Base-by-base conservation (phyloP, 2,329 filamentous ascomycete species). In the Xylaria sp. region DNA sequence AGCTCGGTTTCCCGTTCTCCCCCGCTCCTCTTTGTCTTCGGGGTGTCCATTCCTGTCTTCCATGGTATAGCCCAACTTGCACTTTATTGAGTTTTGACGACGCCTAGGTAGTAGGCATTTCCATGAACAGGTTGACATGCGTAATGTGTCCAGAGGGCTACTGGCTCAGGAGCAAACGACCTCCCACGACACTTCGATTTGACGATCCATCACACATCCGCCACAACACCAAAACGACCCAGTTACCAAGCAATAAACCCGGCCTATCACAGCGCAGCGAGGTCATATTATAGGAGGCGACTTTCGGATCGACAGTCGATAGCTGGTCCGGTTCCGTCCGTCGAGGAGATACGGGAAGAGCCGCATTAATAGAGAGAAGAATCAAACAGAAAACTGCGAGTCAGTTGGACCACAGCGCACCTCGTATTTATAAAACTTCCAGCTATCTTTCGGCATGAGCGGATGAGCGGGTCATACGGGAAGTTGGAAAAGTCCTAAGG, bases 381-480 rank as follows among this genome's bases (percentile, higher is more conserved):
- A 29, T 29, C 44, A 11, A 40, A 23, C 4, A 21, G n/a, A 3
- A 17, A 29, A 1, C 9, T 9, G 27, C 13, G 15, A 33, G 54
- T 49, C 38, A 46, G 41, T 57, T 13, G 38, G 40, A 15, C 5
- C 43, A 48, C 19, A 33, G 29, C 9, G 31, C 25, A 37, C n/a
- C 35, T 38, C 11, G 38, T 60, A 31, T 38, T 8, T 41, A 44
- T 31, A 48, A 10, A 23, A 31, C 9, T 35, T 48, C 33, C 21
- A 11, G 21, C 38, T 23, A 35, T 47, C 25, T 17, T 23, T 40
- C 38, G n/a, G 19, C 19, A 23, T 41, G 9, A 8, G 17, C 33
- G n/a, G 41, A 23, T 41, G 9, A 8, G 17, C 33, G n/a, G 41
- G 58, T 55, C 49, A 58, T 48, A 51, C 43, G 53, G 27, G 21